These are phyloP conservation scores for Rhodotorula sp. DNA, from an alignment of 1,284 basidiomycete species.

Conservation along the genomic window DNA sequence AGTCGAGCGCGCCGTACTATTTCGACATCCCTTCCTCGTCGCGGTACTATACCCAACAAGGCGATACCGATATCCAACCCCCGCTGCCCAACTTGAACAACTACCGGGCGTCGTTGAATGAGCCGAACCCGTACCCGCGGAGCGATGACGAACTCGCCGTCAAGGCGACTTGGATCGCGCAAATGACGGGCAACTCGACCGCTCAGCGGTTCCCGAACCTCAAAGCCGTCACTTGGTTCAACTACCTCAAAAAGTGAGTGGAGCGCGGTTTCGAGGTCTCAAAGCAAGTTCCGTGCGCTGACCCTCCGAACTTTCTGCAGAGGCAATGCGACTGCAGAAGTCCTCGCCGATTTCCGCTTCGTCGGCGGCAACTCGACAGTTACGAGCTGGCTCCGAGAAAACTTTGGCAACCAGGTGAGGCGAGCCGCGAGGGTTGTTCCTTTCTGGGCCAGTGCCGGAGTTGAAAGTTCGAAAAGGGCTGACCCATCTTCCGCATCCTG, in stretches of 20 bases:
- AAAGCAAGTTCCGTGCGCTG: neutral
- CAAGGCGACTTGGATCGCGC: slow-evolving; percentile 43
- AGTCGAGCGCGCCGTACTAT: slow-evolving; percentile 42
- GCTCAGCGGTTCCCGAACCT: slow-evolving; percentile 40
- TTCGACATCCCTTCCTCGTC: slow-evolving; percentile 37
- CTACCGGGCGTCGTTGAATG: slow-evolving; percentile 22
- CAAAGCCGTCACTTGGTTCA: slow-evolving; percentile 10
- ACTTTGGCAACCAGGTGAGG: slow-evolving; percentile 31
- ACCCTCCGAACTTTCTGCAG: neutral
- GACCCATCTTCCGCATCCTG: neutral
- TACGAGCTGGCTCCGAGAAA: slow-evolving; percentile 31
- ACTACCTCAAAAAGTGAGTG: slow-evolving; percentile 13
- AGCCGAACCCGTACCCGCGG: slow-evolving; percentile 13
- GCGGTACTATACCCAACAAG: slow-evolving; percentile 25
- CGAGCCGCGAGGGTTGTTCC: too few relatives aligned
- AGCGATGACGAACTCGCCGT: slow-evolving; percentile 40
- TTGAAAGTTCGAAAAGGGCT: neutral
- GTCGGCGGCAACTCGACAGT: slow-evolving; percentile 34
- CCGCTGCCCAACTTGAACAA: slow-evolving; percentile 30
- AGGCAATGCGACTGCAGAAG: slow-evolving; percentile 7
- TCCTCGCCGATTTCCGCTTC: slow-evolving; percentile 35
- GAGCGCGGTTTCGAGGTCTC: neutral
- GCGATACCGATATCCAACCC: slow-evolving; percentile 38
- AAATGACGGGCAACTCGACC: slow-evolving; percentile 38
- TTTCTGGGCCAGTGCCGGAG: neutral